phyloP scores from a whole-genome alignment of 176 grass and related monocot species.

The Saccharum spontaneum region DNA sequence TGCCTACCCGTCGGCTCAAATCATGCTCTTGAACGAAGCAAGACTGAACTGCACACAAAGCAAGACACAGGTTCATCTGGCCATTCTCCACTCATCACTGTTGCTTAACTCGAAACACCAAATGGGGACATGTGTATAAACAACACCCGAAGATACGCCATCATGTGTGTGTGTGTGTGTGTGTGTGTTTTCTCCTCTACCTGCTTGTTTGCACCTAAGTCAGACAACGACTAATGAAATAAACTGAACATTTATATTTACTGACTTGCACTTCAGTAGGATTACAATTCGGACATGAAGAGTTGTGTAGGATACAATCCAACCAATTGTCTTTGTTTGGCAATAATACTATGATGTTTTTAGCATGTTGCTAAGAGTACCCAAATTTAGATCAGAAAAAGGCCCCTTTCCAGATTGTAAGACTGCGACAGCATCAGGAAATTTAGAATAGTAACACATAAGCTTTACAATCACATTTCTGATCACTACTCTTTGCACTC shows the following conservation, averaged over 20 bases:
- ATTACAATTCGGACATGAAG: too few relatives aligned
- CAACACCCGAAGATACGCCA: background rate
- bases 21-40: background rate
- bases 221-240: background rate
- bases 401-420: background rate
- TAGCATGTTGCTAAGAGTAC: background rate
- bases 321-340: background rate
- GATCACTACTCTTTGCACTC: background rate
- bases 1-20: background rate
- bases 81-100: background rate
- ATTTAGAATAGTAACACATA: background rate
- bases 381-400: background rate
- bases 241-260: background rate
- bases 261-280: too few relatives aligned
- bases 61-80: background rate
- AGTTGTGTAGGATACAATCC: background rate
- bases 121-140: background rate
- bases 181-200: background rate
- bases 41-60: background rate
- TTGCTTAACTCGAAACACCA: background rate
- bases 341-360: background rate
- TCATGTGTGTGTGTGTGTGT: background rate
- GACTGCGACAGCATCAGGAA: background rate
- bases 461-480: constrained; percentile 6
- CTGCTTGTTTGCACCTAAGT: background rate